phyloP scores from a whole-genome alignment of 1,139 yeast genomes.

The Yamadazyma sp. region DNA sequence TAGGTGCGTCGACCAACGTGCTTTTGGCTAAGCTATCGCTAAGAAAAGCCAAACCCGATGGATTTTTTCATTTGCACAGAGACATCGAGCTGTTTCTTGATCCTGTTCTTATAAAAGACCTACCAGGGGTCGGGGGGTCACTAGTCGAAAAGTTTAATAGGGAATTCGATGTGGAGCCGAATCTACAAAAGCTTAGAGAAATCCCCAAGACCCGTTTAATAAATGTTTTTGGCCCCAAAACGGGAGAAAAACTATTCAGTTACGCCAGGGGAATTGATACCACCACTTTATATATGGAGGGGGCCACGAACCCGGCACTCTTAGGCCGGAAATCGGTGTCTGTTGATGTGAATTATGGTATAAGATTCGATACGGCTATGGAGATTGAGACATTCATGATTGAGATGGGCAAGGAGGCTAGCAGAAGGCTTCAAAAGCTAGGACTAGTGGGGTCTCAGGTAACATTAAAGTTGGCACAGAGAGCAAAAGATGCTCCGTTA shows the following conservation, averaged over 20 bases:
- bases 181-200: too few species aligned
- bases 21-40: conserved; percentile 79
- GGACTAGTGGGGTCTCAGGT: conserved; percentile 56
- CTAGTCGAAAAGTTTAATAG: conserved; percentile 24
- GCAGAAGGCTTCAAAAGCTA: conserved; percentile 47
- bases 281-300: conserved; percentile 52
- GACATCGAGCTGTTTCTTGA: conserved; percentile 38
- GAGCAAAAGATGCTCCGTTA: conserved; percentile 66
- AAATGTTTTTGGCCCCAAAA: conserved; percentile 60
- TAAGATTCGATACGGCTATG: conserved; percentile 58
- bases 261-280: conserved; percentile 69
- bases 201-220: conserved; percentile 40
- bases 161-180: conserved; percentile 9
- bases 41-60: conserved; percentile 78
- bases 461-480: conserved; percentile 62
- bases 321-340: conserved; percentile 72
- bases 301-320: conserved; percentile 38
- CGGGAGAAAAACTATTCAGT: conserved; percentile 62
- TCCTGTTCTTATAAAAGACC: conserved; percentile 46
- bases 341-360: conserved; percentile 90
- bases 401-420: conserved; percentile 60
- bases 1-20: conserved; percentile 74
- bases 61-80: conserved; percentile 42
- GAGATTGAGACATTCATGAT: conserved; percentile 67
- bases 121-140: conserved; percentile 87